Evolutionary conservation across 768 basidiomycete genomes (phyloP).

Genomic region (Pleurotus platypus): DNA sequence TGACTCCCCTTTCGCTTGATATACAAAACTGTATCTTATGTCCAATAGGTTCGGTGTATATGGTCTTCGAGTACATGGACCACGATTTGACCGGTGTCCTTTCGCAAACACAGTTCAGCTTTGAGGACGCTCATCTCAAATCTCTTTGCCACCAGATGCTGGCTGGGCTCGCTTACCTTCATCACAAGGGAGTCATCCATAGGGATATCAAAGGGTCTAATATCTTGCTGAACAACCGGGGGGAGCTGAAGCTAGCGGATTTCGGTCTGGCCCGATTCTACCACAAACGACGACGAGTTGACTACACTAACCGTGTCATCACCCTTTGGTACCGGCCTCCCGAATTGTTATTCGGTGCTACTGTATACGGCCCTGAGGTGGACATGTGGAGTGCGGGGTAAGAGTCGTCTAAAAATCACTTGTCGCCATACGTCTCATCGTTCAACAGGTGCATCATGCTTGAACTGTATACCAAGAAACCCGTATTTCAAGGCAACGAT

Average conservation of each 20-base stretch:
- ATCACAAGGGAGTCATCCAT: constrained; percentile 94
- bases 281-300: constrained; percentile 82
- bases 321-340: constrained; percentile 98
- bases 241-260: constrained; percentile 94
- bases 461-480: constrained; percentile 92
- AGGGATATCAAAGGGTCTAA: constrained; percentile 99
- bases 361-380: constrained; percentile 94
- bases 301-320: constrained; percentile 99
- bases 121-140: constrained; percentile 87
- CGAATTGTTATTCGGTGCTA: constrained; percentile 91
- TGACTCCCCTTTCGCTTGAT: constrained; percentile 27
- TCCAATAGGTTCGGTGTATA: constrained; percentile 82
- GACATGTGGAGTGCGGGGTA: constrained; percentile 99
- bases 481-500: constrained; percentile 97
- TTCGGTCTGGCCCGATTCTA: constrained; percentile 98
- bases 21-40: constrained; percentile 3
- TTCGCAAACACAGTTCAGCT: constrained; percentile 84
- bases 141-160: constrained; percentile 97
- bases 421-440: background rate
- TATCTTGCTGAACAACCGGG: constrained; percentile 86
- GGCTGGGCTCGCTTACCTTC: constrained; percentile 88
- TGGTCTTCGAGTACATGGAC: constrained; percentile 99
- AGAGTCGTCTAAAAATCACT: constrained; percentile 16
- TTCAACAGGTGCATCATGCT: constrained; percentile 90
- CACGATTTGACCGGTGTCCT: constrained; percentile 95